A percentile compares a stretch with the other conserved stretches of the same genome.
These are phyloP conservation scores for Dacryopinax primogenitus DNA, from an alignment of 768 basidiomycete species.

Conservation along the genomic window DNA sequence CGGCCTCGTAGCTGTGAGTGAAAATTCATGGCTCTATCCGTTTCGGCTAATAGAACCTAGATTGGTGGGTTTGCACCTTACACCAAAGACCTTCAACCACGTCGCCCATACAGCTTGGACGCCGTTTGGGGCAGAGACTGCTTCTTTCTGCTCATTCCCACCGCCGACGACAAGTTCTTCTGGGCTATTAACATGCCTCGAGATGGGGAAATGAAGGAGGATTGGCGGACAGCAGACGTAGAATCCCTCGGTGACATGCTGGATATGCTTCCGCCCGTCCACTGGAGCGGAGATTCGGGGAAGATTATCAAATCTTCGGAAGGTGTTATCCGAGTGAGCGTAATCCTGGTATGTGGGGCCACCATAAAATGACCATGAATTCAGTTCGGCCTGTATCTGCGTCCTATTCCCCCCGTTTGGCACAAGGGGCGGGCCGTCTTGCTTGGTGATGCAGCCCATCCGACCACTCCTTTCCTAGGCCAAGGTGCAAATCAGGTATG, in stretches of 20 bases:
- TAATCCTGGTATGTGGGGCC: not conserved
- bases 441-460: slow-evolving; percentile 37
- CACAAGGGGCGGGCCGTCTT: slow-evolving; percentile 33
- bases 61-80: not conserved
- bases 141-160: slow-evolving; percentile 29
- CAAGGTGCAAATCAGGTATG: slow-evolving; percentile 38
- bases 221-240: slow-evolving; percentile 31
- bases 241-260: slow-evolving; percentile 20
- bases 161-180: slow-evolving; percentile 24
- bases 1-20: slow-evolving; percentile 30
- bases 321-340: slow-evolving; percentile 24
- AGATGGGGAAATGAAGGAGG: slow-evolving; percentile 31
- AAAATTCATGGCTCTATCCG: slow-evolving; percentile 20
- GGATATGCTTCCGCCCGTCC: slow-evolving; percentile 14
- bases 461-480: slow-evolving; percentile 33
- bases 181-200: slow-evolving; percentile 31
- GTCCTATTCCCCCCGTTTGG: slow-evolving; percentile 32
- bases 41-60: slow-evolving; percentile 18
- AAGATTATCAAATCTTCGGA: slow-evolving; percentile 21
- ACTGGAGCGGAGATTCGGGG: slow-evolving; percentile 21
- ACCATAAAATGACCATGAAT: not conserved
- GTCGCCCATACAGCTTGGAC: slow-evolving; percentile 23
- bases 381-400: slow-evolving; percentile 36
- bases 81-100: not conserved
- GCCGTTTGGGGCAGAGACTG: slow-evolving; percentile 31